Evolutionary conservation across 345 rosid genomes (phyloP).

Genomic region (Brassica juncea): DNA sequence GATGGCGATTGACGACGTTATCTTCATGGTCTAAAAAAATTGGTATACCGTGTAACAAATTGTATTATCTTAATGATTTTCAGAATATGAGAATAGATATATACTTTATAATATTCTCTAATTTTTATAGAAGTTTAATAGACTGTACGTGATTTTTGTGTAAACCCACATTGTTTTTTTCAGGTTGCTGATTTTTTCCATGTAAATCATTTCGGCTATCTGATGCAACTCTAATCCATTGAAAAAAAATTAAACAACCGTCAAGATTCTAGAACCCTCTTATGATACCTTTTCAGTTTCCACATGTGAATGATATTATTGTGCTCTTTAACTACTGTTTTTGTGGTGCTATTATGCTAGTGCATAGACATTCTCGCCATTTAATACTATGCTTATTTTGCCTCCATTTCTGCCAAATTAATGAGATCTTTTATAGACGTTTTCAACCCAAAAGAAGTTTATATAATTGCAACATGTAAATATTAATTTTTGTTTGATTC

Average conservation of each 20-base stretch:
- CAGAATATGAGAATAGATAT: neutral
- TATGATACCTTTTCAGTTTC: neutral
- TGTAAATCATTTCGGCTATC: neutral
- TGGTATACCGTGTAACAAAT: neutral
- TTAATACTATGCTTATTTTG: neutral
- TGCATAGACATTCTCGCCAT: neutral
- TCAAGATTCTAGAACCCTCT: neutral
- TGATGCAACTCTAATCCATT: neutral
- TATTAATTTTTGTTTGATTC: neutral
- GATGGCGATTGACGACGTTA: neutral
- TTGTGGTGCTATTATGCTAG: neutral
- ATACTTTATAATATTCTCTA: neutral
- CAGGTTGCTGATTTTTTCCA: neutral
- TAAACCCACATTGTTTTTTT: neutral
- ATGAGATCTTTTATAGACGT: no score
- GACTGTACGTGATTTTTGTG: neutral
- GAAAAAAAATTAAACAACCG: neutral
- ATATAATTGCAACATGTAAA: neutral
- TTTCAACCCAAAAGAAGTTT: neutral
- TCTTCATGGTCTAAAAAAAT: neutral
- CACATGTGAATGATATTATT: neutral
- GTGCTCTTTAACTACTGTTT: neutral
- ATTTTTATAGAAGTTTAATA: neutral
- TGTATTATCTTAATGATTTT: neutral
- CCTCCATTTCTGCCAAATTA: neutral